phyloP scores from a whole-genome alignment of 1,284 basidiomycete genomes.

The Abortiporus biennis region DNA sequence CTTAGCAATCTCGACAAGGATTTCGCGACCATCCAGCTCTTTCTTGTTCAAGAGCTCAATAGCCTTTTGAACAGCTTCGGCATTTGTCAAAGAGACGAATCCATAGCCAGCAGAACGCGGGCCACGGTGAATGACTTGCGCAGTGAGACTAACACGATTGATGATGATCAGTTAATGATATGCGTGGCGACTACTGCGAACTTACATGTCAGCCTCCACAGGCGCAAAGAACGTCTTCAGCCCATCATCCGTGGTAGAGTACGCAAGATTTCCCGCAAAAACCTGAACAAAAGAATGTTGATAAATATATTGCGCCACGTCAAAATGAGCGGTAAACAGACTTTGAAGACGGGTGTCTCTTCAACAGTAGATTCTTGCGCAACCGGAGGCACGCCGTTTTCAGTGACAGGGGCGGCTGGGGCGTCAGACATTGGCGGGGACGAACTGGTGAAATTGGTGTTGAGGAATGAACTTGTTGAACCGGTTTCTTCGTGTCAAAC shows the following conservation, averaged over 20 bases:
- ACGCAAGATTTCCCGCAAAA: conserved; percentile 86
- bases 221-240: conserved; percentile 84
- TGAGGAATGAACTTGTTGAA: conserved; percentile 62
- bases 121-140: conserved; percentile 78
- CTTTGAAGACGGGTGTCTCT: conserved; percentile 74
- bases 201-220: conserved; percentile 77
- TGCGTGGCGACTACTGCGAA: conserved; percentile 28
- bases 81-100: conserved; percentile 79
- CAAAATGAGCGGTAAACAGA: conserved; percentile 23
- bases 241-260: conserved; percentile 84
- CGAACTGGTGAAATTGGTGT: conserved; percentile 46
- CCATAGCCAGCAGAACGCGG: conserved; percentile 85
- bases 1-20: conserved; percentile 88
- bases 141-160: conserved; percentile 25
- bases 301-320: conserved; percentile 20
- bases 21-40: conserved; percentile 82
- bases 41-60: conserved; percentile 82
- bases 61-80: conserved; percentile 81
- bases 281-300: conserved; percentile 41
- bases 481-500: conserved; percentile 76
- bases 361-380: conserved; percentile 59
- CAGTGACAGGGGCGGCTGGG: conserved; percentile 71
- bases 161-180: conserved; percentile 12
- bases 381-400: conserved; percentile 75
- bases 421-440: conserved; percentile 74